Evolutionary conservation across 805 yeast genomes (phyloP).

Genomic region (Hanseniaspora vineae): DNA sequence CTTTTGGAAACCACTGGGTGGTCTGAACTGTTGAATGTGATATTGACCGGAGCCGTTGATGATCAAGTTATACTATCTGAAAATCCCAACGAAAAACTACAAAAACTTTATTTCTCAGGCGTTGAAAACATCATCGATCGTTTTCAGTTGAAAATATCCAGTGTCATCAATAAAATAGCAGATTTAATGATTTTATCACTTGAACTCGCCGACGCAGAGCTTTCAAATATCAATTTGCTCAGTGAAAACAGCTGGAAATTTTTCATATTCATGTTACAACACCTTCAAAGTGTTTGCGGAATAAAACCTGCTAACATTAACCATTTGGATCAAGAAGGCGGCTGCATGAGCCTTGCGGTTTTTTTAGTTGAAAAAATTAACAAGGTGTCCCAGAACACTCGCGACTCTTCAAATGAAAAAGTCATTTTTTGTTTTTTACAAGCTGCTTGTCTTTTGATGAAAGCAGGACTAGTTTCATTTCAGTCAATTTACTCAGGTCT

Average conservation of each 20-base stretch:
- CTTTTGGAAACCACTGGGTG: not conserved
- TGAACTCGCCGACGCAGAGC: not conserved
- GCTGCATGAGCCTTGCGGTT: constrained; percentile 41
- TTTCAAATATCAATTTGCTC: not conserved
- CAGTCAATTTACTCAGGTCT: constrained; percentile 46
- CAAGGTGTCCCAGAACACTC: not conserved
- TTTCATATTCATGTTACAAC: not conserved
- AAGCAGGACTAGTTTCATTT: constrained; percentile 53
- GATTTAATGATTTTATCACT: not conserved
- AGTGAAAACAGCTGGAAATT: not conserved
- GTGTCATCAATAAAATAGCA: not conserved
- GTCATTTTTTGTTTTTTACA: constrained; percentile 24
- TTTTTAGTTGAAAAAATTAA: constrained; percentile 36
- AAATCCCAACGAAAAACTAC: not conserved
- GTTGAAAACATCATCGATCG: not conserved
- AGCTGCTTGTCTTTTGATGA: constrained; percentile 45
- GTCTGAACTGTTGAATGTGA: not conserved
- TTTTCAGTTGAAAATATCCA: not conserved
- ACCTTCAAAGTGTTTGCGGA: constrained; percentile 39
- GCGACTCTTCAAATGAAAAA: not conserved
- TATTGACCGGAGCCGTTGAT: not conserved
- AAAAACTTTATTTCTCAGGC: not conserved
- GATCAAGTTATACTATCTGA: not conserved
- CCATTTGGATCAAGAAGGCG: constrained; percentile 31
- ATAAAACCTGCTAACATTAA: constrained; percentile 17